A percentile compares a stretch with the other conserved stretches of the same genome.
These are phyloP conservation scores for Vigna radiata DNA, from an alignment of 306 rosid species.

Conservation along the genomic window DNA sequence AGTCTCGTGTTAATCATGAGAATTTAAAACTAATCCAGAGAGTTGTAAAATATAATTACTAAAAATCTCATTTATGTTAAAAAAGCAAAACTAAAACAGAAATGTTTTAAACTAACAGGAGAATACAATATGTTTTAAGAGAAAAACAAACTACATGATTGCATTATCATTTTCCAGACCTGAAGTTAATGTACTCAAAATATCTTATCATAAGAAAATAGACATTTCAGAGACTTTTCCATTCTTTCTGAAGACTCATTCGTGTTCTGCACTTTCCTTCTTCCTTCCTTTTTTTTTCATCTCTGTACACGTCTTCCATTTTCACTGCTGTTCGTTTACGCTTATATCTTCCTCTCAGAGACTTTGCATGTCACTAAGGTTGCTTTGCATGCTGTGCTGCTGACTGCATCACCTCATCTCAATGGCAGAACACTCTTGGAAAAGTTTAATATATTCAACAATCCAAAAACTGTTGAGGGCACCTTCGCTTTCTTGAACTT, in stretches of 20 bases:
- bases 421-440: not conserved
- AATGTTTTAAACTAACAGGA: no score
- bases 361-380: not conserved
- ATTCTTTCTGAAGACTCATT: not conserved
- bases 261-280: not conserved
- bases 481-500: not conserved
- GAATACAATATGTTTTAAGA: no score
- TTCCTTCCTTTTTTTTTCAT: not conserved
- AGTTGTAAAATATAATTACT: no score
- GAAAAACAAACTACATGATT: no score
- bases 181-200: not conserved
- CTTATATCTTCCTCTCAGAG: not conserved
- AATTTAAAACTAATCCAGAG: no score
- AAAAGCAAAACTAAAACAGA: no score
- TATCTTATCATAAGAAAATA: not conserved
- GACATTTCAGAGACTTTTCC: slow-evolving; percentile 25
- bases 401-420: not conserved
- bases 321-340: not conserved
- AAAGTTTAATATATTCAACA: not conserved
- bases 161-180: no score
- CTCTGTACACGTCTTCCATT: not conserved
- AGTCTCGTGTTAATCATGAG: no score
- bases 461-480: not conserved
- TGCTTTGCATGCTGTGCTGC: not conserved
- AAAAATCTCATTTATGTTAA: no score